Base-by-base conservation (phyloP, 164 flowering plant species). In the Houttuynia cordata region DNA sequence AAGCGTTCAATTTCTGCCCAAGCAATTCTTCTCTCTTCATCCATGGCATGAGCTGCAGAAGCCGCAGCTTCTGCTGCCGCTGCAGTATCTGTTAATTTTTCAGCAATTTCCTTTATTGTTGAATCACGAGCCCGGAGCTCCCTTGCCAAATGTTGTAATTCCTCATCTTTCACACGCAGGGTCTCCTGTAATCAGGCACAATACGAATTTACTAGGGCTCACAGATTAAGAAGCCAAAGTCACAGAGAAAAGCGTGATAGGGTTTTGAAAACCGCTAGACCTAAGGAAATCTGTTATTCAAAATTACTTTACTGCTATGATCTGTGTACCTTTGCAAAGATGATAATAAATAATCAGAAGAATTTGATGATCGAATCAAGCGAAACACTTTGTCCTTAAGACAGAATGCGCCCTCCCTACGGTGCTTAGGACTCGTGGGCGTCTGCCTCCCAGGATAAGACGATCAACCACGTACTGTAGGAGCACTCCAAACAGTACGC, bases 11-110 rank as follows among this genome's bases (percentile, higher is more conserved):
- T 74, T 77, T 93, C 92, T 55, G 77, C 73, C 80, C 80, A 83
- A 49, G 81, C 93, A 66, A 81, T 68, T 78, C 81, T 81, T 74
- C 95, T 81, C 62, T 88, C 95, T 63, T 80, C 88, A 77, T 91
- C 96, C 86, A 94, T 83, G n/a, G 82, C 84, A 71, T 82, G 84
- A 54, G 97, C 97, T 45, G 99, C 99, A 71, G 93, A 71, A 54
- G 99, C 99, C 14, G 99, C 99, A 67, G 89, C 83, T 75, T 80
- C 95, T 51, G 99, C 99, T 63, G 99, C 99, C 74, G 85, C 91
- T 60, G 97, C 95, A 39, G 97, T 94, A 63, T 86, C 89, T 65
- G 97, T 64, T 59, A 93, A 78, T 70, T 85, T 90, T 34, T 86
- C 93, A 50, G 97, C 95, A 59, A 93, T 75, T 50, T 88, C 91